Conservation (phyloP, 208 protist genomes). For the Borovskyia barvae region DNA sequence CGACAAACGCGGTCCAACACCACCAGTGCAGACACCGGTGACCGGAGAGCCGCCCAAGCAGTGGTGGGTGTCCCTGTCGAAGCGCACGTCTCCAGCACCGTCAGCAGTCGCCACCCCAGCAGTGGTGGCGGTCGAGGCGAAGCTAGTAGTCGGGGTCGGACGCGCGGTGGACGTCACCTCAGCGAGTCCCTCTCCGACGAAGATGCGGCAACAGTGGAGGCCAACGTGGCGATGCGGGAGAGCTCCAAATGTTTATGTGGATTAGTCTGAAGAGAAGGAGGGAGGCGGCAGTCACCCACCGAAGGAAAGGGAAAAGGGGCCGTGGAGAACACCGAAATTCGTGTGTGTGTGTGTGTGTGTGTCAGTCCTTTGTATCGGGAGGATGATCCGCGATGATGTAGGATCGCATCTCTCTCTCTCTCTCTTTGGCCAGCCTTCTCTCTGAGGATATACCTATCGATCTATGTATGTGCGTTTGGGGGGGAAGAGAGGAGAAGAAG, state of each 20-base stretch:
- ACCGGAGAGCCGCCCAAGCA: conserved; percentile 1
- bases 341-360: too few species aligned
- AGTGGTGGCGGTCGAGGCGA: background rate
- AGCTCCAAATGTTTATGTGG: conserved; percentile 39
- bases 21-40: too few species aligned
- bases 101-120: background rate
- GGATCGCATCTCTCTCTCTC: too few species aligned
- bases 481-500: background rate
- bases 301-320: too few species aligned
- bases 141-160: background rate
- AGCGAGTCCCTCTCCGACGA: conserved; percentile 23
- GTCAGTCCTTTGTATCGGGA: too few species aligned
- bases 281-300: background rate
- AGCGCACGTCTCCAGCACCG: background rate
- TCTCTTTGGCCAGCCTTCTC: too few species aligned
- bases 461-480: background rate
- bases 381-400: too few species aligned
- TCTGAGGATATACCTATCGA: too few species aligned
- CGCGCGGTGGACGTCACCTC: background rate
- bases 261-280: conserved; percentile 5
- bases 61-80: conserved; percentile 11
- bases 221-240: conserved; percentile 30
- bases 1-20: too few species aligned
- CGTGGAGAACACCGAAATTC: too few species aligned
- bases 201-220: too few species aligned